phyloP scores from a whole-genome alignment of 2,329 filamentous ascomycete genomes.

The Diplodia sapinea region DNA sequence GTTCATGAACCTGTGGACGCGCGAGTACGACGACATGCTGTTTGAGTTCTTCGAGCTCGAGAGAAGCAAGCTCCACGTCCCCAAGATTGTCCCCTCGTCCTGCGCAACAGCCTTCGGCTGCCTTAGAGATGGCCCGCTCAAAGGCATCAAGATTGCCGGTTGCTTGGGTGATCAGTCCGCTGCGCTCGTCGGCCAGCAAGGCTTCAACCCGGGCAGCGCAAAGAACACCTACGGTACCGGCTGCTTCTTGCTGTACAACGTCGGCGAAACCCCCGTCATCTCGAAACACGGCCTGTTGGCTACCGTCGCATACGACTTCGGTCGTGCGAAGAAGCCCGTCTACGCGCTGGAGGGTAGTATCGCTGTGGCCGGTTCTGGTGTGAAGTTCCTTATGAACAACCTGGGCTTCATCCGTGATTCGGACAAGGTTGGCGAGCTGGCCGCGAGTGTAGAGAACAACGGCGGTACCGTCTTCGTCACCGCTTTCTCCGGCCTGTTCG shows the following conservation, averaged over 20 bases:
- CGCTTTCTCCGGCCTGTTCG: constrained; percentile 82
- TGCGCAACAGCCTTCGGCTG: constrained; percentile 74
- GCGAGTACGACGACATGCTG: constrained; percentile 78
- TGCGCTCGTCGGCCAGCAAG: constrained; percentile 78
- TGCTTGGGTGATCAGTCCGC: constrained; percentile 83
- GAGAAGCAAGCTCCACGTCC: constrained; percentile 71
- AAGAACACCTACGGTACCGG: constrained; percentile 88
- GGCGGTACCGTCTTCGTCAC: constrained; percentile 81
- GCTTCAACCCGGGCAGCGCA: constrained; percentile 76
- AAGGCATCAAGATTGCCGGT: constrained; percentile 76
- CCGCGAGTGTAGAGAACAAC: constrained; percentile 68
- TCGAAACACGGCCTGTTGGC: constrained; percentile 77
- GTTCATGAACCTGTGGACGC: constrained; percentile 87
- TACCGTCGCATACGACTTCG: constrained; percentile 80
- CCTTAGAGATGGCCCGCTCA: constrained; percentile 68
- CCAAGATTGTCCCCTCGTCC: constrained; percentile 83
- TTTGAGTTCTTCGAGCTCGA: constrained; percentile 82
- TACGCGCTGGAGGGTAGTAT: constrained; percentile 81
- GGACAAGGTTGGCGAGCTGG: constrained; percentile 64
- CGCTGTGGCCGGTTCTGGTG: constrained; percentile 74
- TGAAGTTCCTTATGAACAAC: constrained; percentile 68
- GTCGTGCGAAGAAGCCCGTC: constrained; percentile 63
- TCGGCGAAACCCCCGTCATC: constrained; percentile 77
- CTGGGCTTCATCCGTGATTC: constrained; percentile 62
- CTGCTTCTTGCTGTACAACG: constrained; percentile 83